Conservation (phyloP, 106 monocot species). For the Dactylorhiza incarnata region DNA sequence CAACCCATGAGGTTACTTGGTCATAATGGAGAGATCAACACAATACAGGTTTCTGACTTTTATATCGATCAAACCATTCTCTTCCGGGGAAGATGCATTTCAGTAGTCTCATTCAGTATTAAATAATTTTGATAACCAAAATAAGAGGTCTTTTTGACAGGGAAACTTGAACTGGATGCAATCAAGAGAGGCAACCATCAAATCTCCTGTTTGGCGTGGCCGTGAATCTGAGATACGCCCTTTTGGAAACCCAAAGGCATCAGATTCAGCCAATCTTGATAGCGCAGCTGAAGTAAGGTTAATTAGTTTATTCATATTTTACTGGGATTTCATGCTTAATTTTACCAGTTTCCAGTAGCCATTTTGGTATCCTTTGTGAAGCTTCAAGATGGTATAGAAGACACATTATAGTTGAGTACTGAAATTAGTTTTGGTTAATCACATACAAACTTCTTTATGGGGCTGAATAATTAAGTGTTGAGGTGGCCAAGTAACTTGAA, state of each 20-base stretch:
- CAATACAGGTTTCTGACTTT: slow-evolving; percentile 69
- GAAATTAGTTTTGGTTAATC: not conserved
- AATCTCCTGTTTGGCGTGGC: slow-evolving; percentile 93
- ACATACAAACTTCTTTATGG: too few relatives aligned
- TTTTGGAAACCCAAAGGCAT: slow-evolving; percentile 83
- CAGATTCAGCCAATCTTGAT: slow-evolving; percentile 96
- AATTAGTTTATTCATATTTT: not conserved
- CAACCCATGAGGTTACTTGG: slow-evolving; percentile 99
- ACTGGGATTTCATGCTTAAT: not conserved
- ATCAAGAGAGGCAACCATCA: slow-evolving; percentile 88
- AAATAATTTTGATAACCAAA: not conserved
- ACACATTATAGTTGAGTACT: not conserved
- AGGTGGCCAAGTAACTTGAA: too few relatives aligned
- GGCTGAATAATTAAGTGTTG: too few relatives aligned
- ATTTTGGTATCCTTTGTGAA: not conserved
- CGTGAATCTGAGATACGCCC: slow-evolving; percentile 97
- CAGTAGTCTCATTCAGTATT: not conserved
- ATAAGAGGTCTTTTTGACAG: slow-evolving; percentile 21
- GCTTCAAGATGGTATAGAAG: not conserved
- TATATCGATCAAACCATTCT: not conserved
- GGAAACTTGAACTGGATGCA: slow-evolving; percentile 99
- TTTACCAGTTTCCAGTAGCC: not conserved
- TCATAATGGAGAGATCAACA: slow-evolving; percentile 99
- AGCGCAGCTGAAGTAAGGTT: slow-evolving; percentile 88
- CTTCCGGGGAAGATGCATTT: not conserved